These are phyloP conservation scores for Tetrahymena thermophila DNA, from an alignment of 73 alveolate genomes.

Conservation along the genomic window DNA sequence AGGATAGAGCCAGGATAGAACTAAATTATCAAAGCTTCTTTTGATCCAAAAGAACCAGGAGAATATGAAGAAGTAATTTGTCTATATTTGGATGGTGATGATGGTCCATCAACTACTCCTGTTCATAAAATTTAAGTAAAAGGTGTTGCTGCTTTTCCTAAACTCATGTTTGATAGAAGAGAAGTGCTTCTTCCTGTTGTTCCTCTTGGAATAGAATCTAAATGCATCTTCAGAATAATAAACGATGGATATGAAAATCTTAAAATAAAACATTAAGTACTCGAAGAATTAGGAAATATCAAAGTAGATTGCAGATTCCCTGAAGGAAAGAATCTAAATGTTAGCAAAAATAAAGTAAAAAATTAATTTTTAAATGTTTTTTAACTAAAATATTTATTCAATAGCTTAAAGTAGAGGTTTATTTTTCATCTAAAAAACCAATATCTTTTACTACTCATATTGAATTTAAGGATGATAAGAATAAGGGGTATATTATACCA, in stretches of 20 bases:
- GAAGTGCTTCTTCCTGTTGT: conserved; percentile 90
- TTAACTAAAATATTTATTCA: background rate
- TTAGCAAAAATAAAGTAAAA: conserved; percentile 57
- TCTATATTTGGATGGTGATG: conserved; percentile 79
- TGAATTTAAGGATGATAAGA: conserved; percentile 93
- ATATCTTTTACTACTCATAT: conserved; percentile 90
- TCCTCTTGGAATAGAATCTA: conserved; percentile 90
- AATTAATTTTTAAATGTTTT: background rate
- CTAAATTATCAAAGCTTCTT: conserved; percentile 84
- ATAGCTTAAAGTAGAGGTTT: conserved; percentile 83
- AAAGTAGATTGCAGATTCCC: conserved; percentile 74
- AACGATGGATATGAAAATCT: conserved; percentile 96
- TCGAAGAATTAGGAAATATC: conserved; percentile 74
- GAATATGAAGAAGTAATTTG: conserved; percentile 82
- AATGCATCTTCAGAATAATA: conserved; percentile 77
- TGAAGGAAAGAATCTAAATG: conserved; percentile 76
- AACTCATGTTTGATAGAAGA: conserved; percentile 92
- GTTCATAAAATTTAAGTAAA: conserved; percentile 73
- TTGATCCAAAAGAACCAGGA: conserved; percentile 89
- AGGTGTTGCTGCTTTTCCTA: conserved; percentile 96
- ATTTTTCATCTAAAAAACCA: conserved; percentile 77
- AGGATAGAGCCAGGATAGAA: conserved; percentile 78
- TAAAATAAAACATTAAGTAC: conserved; percentile 82
- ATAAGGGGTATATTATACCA: conserved; percentile 85
- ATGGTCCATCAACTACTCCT: conserved; percentile 51